Base-by-base conservation (phyloP, 345 rosid species). In the Arabidopsis suecica region DNA sequence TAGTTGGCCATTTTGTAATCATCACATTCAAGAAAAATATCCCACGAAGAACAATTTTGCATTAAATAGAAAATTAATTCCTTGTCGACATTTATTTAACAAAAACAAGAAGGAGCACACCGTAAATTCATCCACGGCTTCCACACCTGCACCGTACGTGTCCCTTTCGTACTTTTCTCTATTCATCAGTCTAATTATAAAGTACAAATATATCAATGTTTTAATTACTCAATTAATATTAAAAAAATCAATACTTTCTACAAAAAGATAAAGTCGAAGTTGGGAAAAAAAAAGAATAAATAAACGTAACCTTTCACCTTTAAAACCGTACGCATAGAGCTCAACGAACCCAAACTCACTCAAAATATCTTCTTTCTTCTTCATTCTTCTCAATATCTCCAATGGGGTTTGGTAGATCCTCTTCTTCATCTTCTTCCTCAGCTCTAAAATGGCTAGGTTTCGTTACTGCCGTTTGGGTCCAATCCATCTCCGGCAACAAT, bases 381-480 rank as follows among this genome's bases (percentile, higher is more conserved):
- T 38, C 65, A 28, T 56, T 47, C 45, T 32, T 32, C 51, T 32
- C 32, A 1, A 6, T 14, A 13, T 45, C 1, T 61, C 50, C 41
- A 74, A 76, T 76, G 80, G 75, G 75, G 54, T 36, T 76, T 2
- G 6, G 56, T 1, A 70, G 30, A 64, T 41, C 78, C 28, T 47
- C 20, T 45, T 47, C 51, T 11, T 28, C 68, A 9, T 45, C 61
- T 62, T 61, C 72, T 25, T 71, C 85, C 14, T 55, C 81, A 1
- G 78, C 80, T 60, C 81, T 80, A n/a, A 89, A 85, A 85, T 89
- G 91, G 91, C 68, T 85, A 0, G 89, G 89, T 5, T 81, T 89
- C 49, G 88, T 89, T 20, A 79, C 85, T 0, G 87, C 93, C 0
- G 78, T 89, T 6, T 88, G 90, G 90, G 85, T 86, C 3, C 93